Percentiles rank a stretch among this genome's conserved stretches.
phyloP scores from a whole-genome alignment of 163 green algal genomes.

The Scenedesmus sp. region DNA sequence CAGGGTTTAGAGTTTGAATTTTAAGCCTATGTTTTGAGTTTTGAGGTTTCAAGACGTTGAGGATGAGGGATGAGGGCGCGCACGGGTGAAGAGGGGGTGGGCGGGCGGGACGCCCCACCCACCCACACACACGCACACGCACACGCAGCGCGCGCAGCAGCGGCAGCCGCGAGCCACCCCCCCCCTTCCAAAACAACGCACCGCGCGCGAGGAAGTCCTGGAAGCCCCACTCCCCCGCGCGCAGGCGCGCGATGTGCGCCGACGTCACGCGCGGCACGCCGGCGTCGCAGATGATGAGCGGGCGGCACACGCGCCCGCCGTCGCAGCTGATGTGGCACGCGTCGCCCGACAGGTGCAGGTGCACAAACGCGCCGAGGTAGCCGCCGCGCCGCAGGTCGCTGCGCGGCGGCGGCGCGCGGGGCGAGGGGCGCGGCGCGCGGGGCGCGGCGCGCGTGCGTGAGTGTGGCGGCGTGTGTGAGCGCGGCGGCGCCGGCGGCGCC shows the following conservation, averaged over 20 bases:
- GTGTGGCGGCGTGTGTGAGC: too few species aligned
- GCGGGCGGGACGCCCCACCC: not conserved
- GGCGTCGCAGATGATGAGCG: slow-evolving; percentile 96
- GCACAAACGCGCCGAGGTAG: slow-evolving; percentile 91
- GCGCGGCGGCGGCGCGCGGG: not conserved
- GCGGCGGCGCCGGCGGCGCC: too few species aligned
- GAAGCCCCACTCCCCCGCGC: slow-evolving; percentile 80
- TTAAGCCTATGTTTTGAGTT: too few species aligned
- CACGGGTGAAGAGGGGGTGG: not conserved
- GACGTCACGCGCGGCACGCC: slow-evolving; percentile 86
- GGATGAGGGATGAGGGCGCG: too few species aligned
- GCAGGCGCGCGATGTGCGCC: slow-evolving; percentile 72
- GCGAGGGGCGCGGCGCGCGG: too few species aligned
- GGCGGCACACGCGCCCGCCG: slow-evolving; percentile 95
- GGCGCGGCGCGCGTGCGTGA: too few species aligned
- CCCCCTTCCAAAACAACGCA: too few species aligned
- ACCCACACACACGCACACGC: slow-evolving; percentile 6
- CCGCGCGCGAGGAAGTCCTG: slow-evolving; percentile 82
- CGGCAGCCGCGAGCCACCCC: not conserved
- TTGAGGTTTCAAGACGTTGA: too few species aligned
- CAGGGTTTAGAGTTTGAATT: too few species aligned
- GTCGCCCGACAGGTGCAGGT: slow-evolving; percentile 73
- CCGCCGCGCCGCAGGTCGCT: slow-evolving; percentile 82
- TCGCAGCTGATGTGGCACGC: slow-evolving; percentile 82
- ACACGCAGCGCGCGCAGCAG: not conserved